Base-by-base conservation (phyloP, 2,329 filamentous ascomycete genomes). In the Aulographum hederae region DNA sequence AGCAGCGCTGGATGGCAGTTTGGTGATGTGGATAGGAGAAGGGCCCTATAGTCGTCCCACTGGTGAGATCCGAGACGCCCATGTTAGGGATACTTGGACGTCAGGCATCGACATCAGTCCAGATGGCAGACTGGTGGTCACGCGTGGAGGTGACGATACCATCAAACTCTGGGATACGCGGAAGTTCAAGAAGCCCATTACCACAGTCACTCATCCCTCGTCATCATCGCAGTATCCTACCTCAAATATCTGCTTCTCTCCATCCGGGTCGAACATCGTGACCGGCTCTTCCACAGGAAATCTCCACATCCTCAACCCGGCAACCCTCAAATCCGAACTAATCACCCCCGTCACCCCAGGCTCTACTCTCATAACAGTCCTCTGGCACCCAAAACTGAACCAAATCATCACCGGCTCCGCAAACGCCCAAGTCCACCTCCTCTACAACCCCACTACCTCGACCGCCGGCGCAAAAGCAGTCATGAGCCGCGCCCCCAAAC, bases 141-240 rank as follows among this genome's bases (percentile, higher is more conserved):
- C 84, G 1, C 67, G 84, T 42, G 89, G 89, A 34, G 86, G 85
- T 31, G 89, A 98, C 53, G 73, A 91, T 47, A 67, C 78, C 2
- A 86, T 98, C 53, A 95, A 95, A 57, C 65, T 94, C 2, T 98
- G 89, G 89, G 89, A 98, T 50, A 91, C 77, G 3, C 73, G 89
- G 36, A 95, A 94, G 47, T 92, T 98, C 63, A 95, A 89, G 50
- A 65, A 77, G 35, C 82, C 89, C 3, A 67, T 98, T 11, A 80
- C 82, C 30, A 79, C 74, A 2, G 71, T 81, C 12, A 60, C 74
- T 4, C 84, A 93, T 52, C 55, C 69, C 1, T 92, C 86, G 1
- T 92, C 80, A 11, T 86, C 82, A 1, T 73, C 75, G 35, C 74
- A 84, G 45, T 92, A 80, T 49, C 70, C 79, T 1, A 85, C 80